Evolutionary conservation across 2,329 filamentous ascomycete genomes (phyloP).

Genomic region (Ceratocystis colombiana): DNA sequence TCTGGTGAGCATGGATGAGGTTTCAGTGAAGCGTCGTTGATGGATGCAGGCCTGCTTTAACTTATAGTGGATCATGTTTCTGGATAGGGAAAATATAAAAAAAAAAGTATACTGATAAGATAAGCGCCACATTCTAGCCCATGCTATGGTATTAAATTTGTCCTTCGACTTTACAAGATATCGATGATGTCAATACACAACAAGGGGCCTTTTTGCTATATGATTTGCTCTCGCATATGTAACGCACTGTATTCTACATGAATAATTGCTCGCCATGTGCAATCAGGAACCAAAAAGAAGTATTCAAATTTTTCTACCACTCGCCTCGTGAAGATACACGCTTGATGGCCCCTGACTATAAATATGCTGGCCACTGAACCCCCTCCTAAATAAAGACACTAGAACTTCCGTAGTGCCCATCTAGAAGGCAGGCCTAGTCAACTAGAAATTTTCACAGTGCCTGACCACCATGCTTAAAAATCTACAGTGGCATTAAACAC

Average conservation of each 20-base stretch:
- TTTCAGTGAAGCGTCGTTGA: too few species aligned
- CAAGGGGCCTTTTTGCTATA: background rate
- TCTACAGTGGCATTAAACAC: background rate
- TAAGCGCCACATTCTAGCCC: constrained; percentile 22
- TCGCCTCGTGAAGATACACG: background rate
- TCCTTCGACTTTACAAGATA: background rate
- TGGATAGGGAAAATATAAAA: background rate
- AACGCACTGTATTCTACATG: too few species aligned
- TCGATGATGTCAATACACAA: constrained; percentile 17
- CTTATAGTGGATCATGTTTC: background rate
- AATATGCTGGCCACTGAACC: background rate
- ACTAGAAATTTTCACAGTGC: constrained; percentile 9
- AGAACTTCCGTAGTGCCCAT: background rate
- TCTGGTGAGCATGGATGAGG: background rate
- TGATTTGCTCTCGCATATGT: background rate
- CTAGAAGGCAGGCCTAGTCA: background rate
- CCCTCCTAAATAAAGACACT: background rate
- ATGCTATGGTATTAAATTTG: background rate
- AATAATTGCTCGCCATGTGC: too few species aligned
- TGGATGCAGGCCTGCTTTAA: background rate
- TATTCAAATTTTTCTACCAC: background rate
- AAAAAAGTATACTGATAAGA: constrained; percentile 13
- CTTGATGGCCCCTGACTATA: constrained; percentile 1
- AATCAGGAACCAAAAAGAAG: background rate
- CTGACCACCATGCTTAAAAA: background rate